These are phyloP conservation scores for Candida alai DNA, from an alignment of 805 yeast species.

Conservation along the genomic window DNA sequence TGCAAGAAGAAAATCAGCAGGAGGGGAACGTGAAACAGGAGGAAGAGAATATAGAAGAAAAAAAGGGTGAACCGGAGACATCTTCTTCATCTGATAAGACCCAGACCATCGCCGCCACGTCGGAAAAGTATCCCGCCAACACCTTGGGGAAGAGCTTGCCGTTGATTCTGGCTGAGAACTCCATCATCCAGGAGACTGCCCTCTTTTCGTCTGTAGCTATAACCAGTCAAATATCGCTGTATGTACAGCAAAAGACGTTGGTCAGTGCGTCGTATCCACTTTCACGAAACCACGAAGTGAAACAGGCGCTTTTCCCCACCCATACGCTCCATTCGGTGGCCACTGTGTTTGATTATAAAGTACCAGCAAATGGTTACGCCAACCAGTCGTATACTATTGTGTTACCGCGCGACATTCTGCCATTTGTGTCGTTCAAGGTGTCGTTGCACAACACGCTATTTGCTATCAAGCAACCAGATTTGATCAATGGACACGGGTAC, in stretches of 20 bases:
- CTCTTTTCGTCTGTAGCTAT: constrained; percentile 28
- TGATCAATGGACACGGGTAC: constrained; percentile 29
- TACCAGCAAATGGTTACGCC: constrained; percentile 38
- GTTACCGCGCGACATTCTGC: constrained; percentile 35
- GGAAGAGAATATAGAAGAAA: constrained; percentile 12
- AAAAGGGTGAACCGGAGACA: constrained; percentile 2
- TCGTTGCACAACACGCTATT: constrained; percentile 32
- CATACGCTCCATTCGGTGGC: constrained; percentile 21
- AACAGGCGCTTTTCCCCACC: constrained; percentile 31
- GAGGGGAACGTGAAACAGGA: constrained; percentile 12
- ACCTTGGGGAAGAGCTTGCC: constrained; percentile 28
- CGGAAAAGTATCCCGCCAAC: constrained; percentile 11
- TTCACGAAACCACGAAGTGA: constrained; percentile 22
- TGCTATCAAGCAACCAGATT: constrained; percentile 27
- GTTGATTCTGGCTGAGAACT: constrained; percentile 23
- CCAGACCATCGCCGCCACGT: constrained; percentile 1
- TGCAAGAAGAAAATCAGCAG: no score
- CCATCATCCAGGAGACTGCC: constrained; percentile 35
- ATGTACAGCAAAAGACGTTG: constrained; percentile 12
- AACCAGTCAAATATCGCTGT: constrained; percentile 11
- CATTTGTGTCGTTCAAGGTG: constrained; percentile 31
- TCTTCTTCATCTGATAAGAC: constrained; percentile 7
- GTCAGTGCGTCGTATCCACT: constrained; percentile 11
- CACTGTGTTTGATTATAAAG: constrained; percentile 35
- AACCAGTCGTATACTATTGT: constrained; percentile 33